Conservation (phyloP, 2,329 filamentous ascomycete species). For the Dactylellina cionopaga region DNA sequence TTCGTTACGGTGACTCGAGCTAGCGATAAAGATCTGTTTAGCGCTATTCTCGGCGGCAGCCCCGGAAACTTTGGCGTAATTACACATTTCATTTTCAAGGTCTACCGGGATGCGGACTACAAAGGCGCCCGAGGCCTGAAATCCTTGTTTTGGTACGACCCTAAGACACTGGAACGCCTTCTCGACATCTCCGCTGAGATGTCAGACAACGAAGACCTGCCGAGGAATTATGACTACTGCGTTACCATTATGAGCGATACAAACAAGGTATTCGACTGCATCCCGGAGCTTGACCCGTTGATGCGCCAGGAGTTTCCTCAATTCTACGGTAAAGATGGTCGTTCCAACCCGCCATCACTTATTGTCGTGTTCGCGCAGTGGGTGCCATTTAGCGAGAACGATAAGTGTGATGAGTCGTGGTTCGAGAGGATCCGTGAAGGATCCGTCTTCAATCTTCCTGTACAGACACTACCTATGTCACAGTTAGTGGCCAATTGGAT, state of each 20-base stretch:
- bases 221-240: constrained; percentile 64
- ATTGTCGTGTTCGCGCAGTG: constrained; percentile 66
- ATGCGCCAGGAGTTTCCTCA: constrained; percentile 56
- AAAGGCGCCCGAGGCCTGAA: constrained; percentile 63
- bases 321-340: constrained; percentile 55
- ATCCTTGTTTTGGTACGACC: constrained; percentile 62
- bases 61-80: constrained; percentile 59
- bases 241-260: constrained; percentile 60
- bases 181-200: constrained; percentile 62
- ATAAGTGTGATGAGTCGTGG: constrained; percentile 59
- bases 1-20: constrained; percentile 55
- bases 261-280: not conserved
- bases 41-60: constrained; percentile 58
- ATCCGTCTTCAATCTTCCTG: constrained; percentile 57
- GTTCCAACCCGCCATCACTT: constrained; percentile 57
- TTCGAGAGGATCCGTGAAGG: constrained; percentile 61
- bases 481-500: constrained; percentile 64
- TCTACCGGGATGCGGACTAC: constrained; percentile 61
- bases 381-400: constrained; percentile 61
- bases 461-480: constrained; percentile 62
- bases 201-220: constrained; percentile 62
- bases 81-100: constrained; percentile 60
- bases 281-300: constrained; percentile 47
- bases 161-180: constrained; percentile 61
- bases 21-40: constrained; percentile 58